phyloP scores from a whole-genome alignment of 2,329 filamentous ascomycete species.

The Emmonsiellopsis sp. region DNA sequence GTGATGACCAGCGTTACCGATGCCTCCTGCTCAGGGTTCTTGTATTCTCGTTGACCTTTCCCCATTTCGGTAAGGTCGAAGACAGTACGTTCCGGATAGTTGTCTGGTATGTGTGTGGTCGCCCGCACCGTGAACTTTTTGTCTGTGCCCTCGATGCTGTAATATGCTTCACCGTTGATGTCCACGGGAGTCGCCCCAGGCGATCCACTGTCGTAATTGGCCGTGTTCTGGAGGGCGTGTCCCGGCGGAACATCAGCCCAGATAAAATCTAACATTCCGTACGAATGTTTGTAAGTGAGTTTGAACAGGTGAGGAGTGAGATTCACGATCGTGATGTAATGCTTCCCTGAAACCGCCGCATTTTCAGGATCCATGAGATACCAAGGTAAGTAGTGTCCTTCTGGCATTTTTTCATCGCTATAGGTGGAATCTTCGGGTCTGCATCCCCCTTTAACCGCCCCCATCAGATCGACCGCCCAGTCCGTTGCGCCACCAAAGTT shows the following conservation, averaged over 20 bases:
- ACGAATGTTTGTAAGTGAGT: not conserved
- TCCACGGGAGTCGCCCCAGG: not conserved
- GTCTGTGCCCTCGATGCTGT: not conserved
- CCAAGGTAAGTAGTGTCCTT: not conserved
- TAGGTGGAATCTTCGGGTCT: not conserved
- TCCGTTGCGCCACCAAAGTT: slow-evolving; percentile 19
- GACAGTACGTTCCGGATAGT: not conserved
- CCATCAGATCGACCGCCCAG: slow-evolving; percentile 21
- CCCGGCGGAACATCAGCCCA: not conserved
- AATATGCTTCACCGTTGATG: not conserved
- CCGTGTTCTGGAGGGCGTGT: not conserved
- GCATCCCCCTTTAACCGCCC: not conserved
- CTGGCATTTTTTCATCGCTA: not conserved
- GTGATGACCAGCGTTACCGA: slow-evolving; percentile 24
- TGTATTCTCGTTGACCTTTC: not conserved
- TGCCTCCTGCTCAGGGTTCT: not conserved
- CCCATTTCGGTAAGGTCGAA: not conserved
- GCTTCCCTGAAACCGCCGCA: not conserved
- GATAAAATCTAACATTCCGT: not conserved
- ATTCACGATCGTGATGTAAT: not conserved
- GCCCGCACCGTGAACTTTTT: not conserved
- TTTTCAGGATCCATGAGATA: not conserved
- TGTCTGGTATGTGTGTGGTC: not conserved
- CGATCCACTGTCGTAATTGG: not conserved
- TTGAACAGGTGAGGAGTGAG: not conserved